Base-by-base conservation (phyloP, 352 stramenopile genomes). In the Phytopythium montanum region DNA sequence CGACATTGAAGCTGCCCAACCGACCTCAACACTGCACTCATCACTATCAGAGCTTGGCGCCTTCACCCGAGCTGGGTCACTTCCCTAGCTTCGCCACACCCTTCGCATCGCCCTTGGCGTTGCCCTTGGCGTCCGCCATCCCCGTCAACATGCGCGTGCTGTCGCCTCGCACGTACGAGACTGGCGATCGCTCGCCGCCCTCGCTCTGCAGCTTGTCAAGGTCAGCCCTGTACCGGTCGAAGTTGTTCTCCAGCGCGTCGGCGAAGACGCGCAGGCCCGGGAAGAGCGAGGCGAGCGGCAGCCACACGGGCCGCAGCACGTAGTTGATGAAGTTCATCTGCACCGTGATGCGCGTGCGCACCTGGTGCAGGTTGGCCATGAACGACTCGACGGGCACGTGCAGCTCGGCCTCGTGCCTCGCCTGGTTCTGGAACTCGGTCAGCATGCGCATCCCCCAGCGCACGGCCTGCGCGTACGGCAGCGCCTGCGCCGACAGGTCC, bases 281-380 rank as follows among this genome's bases (percentile, higher is more conserved):
- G 55, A 73, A 85, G 28, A 88, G 57, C n/a, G 69, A 65, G 2
- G 68, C 65, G 23, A 83, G 65, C 29, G 75, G 74, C 21, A 80
- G 50, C 75, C 77, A 94, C n/a, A 94, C 81, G 0, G 84, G 84
- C 25, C 77, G 68, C 38, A 89, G 54, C 10, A 94, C 81, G 58
- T 87, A 94, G 62, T 84, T 84, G 59, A 87, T 81, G 50, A 89
- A 92, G 62, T 85, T 85, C 53, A 88, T 74, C 54, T 94, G 81
- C 21, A 88, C 78, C 13, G 74, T 91, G 36, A 85, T 62, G 8
- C 81, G 75, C 2, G 72, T 79, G 34, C 74, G 80, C 34, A 81
- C 76, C 48, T 77, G 65, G 19, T 93, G 73, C 34, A 90, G 60
- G 50, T 85, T 85, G 12, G 70, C 73, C 82, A 93, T 94, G 66